Evolutionary conservation across 106 monocot species (phyloP).

Genomic region (Allium sativum): DNA sequence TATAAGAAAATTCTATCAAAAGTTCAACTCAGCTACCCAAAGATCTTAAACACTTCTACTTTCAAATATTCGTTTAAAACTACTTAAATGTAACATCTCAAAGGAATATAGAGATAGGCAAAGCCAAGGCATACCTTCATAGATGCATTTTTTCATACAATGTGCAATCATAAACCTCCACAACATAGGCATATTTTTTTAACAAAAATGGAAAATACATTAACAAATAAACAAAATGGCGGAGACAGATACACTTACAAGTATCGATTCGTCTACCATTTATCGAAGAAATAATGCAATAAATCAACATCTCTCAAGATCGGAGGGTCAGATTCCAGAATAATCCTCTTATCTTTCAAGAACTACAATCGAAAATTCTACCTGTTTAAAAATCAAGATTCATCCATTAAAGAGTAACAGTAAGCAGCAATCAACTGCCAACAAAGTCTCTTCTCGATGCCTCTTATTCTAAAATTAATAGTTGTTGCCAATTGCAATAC

Average conservation of each 20-base stretch:
- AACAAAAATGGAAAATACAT: neutral
- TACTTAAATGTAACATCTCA: too few species aligned
- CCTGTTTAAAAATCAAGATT: neutral
- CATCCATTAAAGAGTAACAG: constrained; percentile 18
- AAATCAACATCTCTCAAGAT: constrained; percentile 51
- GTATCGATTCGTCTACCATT: constrained; percentile 30
- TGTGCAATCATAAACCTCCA: too few species aligned
- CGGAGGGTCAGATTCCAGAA: constrained; percentile 79
- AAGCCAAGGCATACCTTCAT: too few species aligned
- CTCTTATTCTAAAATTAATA: neutral
- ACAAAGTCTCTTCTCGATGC: neutral
- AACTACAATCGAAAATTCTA: constrained; percentile 11
- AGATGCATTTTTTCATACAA: too few species aligned
- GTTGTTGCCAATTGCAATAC: neutral
- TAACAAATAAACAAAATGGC: neutral
- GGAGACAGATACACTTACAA: neutral
- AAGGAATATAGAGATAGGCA: too few species aligned
- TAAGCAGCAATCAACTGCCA: constrained; percentile 14
- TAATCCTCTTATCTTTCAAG: constrained; percentile 58
- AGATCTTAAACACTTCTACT: too few species aligned
- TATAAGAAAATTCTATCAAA: too few species aligned
- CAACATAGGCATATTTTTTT: neutral
- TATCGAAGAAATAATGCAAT: constrained; percentile 62
- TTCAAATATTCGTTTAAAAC: too few species aligned
- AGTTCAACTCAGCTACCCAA: too few species aligned